Percentiles rank a stretch among this genome's conserved stretches.
These are phyloP conservation scores for Mesotaenium endlicherianum DNA, from an alignment of 139 green algal species.

Conservation along the genomic window DNA sequence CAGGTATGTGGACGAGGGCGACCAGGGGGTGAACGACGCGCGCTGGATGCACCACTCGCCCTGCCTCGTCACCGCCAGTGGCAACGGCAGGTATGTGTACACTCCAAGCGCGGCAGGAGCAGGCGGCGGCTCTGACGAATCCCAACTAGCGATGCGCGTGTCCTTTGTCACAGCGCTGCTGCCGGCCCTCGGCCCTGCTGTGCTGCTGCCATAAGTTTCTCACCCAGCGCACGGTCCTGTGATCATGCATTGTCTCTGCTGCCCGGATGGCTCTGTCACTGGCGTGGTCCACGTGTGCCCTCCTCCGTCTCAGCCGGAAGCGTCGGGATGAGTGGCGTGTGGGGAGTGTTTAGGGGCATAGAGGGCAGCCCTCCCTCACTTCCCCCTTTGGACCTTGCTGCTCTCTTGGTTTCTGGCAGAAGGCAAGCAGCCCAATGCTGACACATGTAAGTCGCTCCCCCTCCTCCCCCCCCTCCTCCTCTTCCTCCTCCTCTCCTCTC, in stretches of 20 bases:
- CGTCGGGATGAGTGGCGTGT: too few relatives aligned
- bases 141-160: neutral
- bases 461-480: neutral
- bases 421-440: neutral
- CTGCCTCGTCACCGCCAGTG: conserved; percentile 6
- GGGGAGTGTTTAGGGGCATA: neutral
- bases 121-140: neutral
- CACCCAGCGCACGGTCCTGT: neutral
- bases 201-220: neutral
- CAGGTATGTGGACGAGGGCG: conserved; percentile 17
- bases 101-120: neutral
- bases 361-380: neutral
- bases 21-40: conserved; percentile 17
- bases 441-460: neutral
- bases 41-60: neutral
- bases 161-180: neutral
- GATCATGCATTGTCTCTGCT: too few relatives aligned
- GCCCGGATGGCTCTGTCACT: too few relatives aligned
- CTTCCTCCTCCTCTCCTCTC: conserved; percentile 1
- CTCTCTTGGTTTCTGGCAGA: neutral
- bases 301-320: too few relatives aligned
- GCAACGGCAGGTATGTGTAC: conserved; percentile 5
- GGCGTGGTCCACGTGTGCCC: too few relatives aligned
- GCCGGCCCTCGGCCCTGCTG: neutral
- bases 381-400: neutral